phyloP scores from a whole-genome alignment of 2,329 filamentous ascomycete genomes.

The Fusarium virguliforme region DNA sequence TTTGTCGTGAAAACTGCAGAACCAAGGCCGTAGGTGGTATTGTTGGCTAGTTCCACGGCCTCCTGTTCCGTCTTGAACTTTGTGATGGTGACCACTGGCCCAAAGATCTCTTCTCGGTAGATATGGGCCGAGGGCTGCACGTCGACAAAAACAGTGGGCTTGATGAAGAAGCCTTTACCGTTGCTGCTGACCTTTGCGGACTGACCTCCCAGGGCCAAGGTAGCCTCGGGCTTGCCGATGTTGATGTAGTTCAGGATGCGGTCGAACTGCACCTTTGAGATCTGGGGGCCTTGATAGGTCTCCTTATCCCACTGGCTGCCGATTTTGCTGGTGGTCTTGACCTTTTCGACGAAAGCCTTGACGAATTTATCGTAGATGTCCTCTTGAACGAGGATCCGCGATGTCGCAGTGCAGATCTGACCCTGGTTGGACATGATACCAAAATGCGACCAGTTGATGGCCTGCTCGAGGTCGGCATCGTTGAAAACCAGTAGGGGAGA shows the following conservation, averaged over 20 bases:
- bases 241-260: slow-evolving; percentile 8
- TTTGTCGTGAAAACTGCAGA: slow-evolving; percentile 8
- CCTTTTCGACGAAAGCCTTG: not conserved
- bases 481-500: slow-evolving; percentile 14
- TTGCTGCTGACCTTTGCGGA: not conserved
- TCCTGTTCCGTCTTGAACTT: slow-evolving; percentile 14
- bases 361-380: slow-evolving; percentile 13
- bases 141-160: slow-evolving; percentile 12
- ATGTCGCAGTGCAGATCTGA: slow-evolving; percentile 11
- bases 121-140: slow-evolving; percentile 2
- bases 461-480: slow-evolving; percentile 8
- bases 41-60: slow-evolving; percentile 9
- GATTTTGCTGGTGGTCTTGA: not conserved
- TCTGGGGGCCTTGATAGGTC: slow-evolving; percentile 10
- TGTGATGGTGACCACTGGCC: not conserved
- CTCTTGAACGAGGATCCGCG: slow-evolving; percentile 12
- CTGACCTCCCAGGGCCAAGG: not conserved
- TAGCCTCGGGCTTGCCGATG: slow-evolving; percentile 4
- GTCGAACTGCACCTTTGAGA: slow-evolving; percentile 7
- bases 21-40: not conserved
- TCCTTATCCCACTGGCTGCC: slow-evolving; percentile 11
- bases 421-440: slow-evolving; percentile 16
- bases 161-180: slow-evolving; percentile 11
- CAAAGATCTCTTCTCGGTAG: slow-evolving; percentile 16
- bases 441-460: slow-evolving; percentile 11